Base-by-base conservation (phyloP, 768 basidiomycete genomes). In the Xerocomus spinulosus region DNA sequence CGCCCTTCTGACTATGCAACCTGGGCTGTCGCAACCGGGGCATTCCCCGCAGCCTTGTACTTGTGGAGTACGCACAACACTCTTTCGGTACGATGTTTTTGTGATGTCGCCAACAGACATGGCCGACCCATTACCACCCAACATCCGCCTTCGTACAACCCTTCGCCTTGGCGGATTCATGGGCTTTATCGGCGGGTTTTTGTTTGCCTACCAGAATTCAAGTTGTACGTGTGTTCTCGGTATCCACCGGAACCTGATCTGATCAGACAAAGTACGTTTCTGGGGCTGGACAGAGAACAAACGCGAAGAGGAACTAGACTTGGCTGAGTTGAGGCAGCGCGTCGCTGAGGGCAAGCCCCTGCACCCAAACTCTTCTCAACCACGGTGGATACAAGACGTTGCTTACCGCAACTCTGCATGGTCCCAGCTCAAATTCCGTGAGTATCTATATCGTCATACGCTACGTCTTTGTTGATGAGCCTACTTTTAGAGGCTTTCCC, bases 261-360 rank as follows among this genome's bases (percentile, higher is more conserved):
- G 36, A 57, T 46, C 51, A 57, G 30, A 37, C 39, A 41, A 60
- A 92, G 89, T 80, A 63, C 91, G 92, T n/a, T 90, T 95, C 74
- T 93, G 89, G 90, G 92, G 92, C 43, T 94, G 91, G 92, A 71
- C 81, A 6, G 92, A 95, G 70, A 95, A 95, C 70, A 79, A 81
- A 54, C 75, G 80, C 14, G 95, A 98, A 67, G 79, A 87, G 55
- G 79, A 79, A 42, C 76, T 73, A 68, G 95, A 97, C 64, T 60
- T 83, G 33, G 75, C 73, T 14, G 95, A 98, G 67, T 73, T 98
- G 36, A 80, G 79, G 38, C 81, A 87, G 53, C 81, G 81, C 20
- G 85, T 81, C 3, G 70, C 70, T 56, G 80, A 85, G 50, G 94
- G 94, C 48, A 83, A 91, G 69, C 82, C 93, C 9, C 67, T 97